Conservation (phyloP, 768 basidiomycete genomes). For the Megacollybia marginata region DNA sequence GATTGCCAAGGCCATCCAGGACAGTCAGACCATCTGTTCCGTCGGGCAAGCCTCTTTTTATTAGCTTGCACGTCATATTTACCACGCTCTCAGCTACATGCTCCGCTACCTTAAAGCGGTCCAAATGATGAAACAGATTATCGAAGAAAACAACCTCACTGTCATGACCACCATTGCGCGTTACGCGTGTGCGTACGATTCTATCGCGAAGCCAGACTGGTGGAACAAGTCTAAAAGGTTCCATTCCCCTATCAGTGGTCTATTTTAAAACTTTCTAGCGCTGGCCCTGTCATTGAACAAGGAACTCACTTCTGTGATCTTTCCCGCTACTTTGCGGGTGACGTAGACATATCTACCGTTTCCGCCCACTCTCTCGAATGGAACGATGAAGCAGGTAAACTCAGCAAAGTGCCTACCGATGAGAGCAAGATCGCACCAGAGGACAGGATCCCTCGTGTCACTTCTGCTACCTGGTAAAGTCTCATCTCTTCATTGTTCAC, state of each 20-base stretch:
- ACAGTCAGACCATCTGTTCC: constrained; percentile 73
- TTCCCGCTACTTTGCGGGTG: constrained; percentile 95
- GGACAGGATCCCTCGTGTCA: constrained; percentile 91
- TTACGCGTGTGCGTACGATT: constrained; percentile 84
- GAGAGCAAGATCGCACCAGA: constrained; percentile 79
- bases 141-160: constrained; percentile 86
- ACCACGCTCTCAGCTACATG: constrained; percentile 61
- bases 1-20: constrained; percentile 64
- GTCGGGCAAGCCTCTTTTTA: constrained; percentile 54
- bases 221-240: constrained; percentile 89
- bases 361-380: constrained; percentile 86
- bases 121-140: constrained; percentile 94
- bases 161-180: constrained; percentile 96
- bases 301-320: constrained; percentile 97
- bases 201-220: constrained; percentile 80
- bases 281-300: constrained; percentile 81
- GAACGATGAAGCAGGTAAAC: constrained; percentile 81
- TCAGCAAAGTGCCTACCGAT: constrained; percentile 77
- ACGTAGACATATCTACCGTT: constrained; percentile 79
- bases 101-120: constrained; percentile 89
- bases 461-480: constrained; percentile 78
- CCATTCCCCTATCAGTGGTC: background rate
- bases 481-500: background rate
- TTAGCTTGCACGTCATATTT: background rate
- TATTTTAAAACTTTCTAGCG: constrained; percentile 29